A percentile compares a stretch with the other conserved stretches of the same genome.
Conservation (phyloP, 108 stramenopile genomes). For the Discostella pseudostelligera region DNA sequence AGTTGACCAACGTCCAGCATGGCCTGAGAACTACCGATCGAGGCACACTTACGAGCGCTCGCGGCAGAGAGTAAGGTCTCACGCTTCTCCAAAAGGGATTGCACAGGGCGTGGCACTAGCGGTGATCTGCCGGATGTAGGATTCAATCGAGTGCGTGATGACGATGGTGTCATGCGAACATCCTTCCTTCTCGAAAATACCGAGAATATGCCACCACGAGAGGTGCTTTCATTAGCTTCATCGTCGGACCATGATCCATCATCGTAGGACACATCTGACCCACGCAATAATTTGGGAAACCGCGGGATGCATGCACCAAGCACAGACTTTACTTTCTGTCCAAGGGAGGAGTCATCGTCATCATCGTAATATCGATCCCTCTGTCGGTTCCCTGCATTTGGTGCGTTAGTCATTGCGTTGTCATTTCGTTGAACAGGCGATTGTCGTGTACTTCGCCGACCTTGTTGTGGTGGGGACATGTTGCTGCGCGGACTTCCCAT, state of each 20-base stretch:
- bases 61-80: conserved; percentile 31
- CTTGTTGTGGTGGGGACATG: conserved; percentile 2
- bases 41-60: conserved; percentile 18
- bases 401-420: background rate
- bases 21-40: conserved; percentile 58
- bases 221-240: conserved; percentile 17
- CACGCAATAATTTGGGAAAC: conserved; percentile 21
- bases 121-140: background rate
- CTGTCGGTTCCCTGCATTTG: background rate
- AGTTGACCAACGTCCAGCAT: conserved; percentile 49
- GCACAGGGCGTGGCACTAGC: conserved; percentile 28
- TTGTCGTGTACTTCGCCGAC: conserved; percentile 4
- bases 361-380: conserved; percentile 27
- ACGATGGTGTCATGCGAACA: background rate
- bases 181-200: background rate
- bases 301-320: conserved; percentile 39
- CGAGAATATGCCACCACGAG: background rate
- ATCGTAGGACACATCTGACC: conserved; percentile 16
- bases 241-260: conserved; percentile 49
- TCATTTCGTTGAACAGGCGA: conserved; percentile 18
- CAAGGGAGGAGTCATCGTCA: conserved; percentile 37
- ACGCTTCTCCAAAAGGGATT: conserved; percentile 35
- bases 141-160: background rate
- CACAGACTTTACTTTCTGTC: conserved; percentile 33
- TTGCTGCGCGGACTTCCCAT: background rate